Evolutionary conservation across 2,329 filamentous ascomycete species (phyloP).

Genomic region (Laburnicola sp.): DNA sequence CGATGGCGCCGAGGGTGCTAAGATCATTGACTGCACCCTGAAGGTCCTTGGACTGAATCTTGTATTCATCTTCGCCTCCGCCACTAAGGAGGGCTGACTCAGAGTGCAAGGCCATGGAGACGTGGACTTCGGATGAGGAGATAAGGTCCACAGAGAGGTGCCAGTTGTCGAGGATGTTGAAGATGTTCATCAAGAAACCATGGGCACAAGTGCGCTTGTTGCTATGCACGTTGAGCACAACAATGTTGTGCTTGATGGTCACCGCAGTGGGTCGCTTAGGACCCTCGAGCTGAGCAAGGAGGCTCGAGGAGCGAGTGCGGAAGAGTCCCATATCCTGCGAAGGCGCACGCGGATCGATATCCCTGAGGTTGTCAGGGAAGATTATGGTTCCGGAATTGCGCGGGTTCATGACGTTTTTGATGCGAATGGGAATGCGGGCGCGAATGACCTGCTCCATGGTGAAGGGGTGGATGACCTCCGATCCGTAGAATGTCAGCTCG

Average conservation of each 20-base stretch:
- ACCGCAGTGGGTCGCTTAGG: conserved; percentile 65
- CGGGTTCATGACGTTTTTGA: conserved; percentile 82
- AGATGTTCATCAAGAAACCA: conserved; percentile 93
- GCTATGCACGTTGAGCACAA: conserved; percentile 96
- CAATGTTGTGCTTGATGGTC: conserved; percentile 97
- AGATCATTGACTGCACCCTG: conserved; percentile 67
- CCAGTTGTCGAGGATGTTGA: conserved; percentile 84
- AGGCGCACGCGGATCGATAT: conserved; percentile 55
- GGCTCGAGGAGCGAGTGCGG: conserved; percentile 51
- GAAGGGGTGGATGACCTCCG: conserved; percentile 96
- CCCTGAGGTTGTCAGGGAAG: conserved; percentile 70
- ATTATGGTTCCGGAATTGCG: conserved; percentile 78
- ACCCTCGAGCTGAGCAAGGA: conserved; percentile 51
- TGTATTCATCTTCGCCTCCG: conserved; percentile 52
- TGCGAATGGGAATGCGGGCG: too few relatives aligned
- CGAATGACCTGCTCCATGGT: conserved; percentile 92
- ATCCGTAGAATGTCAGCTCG: conserved; percentile 74
- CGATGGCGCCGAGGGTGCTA: conserved; percentile 81
- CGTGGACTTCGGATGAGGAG: conserved; percentile 93
- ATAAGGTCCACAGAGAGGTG: conserved; percentile 93
- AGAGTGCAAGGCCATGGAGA: conserved; percentile 93
- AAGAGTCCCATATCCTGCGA: conserved; percentile 62
- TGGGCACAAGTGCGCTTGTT: conserved; percentile 96
- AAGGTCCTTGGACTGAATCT: conserved; percentile 52
- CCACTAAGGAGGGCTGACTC: conserved; percentile 61